A percentile compares a stretch with the other conserved stretches of the same genome.
phyloP scores from a whole-genome alignment of 305 asterid genomes.

The Fraxinus sp. region DNA sequence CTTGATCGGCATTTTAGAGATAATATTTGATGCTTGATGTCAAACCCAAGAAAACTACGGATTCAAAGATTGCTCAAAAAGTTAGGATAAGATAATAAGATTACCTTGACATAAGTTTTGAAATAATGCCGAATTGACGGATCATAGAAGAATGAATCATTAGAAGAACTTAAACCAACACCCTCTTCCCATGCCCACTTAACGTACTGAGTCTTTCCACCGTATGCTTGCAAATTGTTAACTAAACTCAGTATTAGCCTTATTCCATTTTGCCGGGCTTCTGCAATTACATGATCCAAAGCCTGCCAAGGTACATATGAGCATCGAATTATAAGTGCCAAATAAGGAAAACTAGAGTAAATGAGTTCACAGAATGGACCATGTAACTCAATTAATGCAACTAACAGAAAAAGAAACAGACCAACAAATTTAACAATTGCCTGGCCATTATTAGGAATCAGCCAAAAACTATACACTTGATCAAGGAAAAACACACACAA shows the following conservation, averaged over 20 bases:
- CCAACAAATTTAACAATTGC: not conserved
- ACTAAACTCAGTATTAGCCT: conserved; percentile 50
- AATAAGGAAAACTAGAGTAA: conserved; percentile 6
- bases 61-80: conserved; percentile 4
- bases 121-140: conserved; percentile 89
- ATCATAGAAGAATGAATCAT: conserved; percentile 97
- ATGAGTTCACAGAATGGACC: conserved; percentile 11
- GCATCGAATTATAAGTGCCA: conserved; percentile 19
- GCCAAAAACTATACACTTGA: conserved; percentile 17
- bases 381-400: not conserved
- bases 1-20: not conserved
- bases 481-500: conserved; percentile 8
- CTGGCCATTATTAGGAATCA: conserved; percentile 1
- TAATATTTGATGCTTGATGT: not conserved
- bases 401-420: conserved; percentile 4
- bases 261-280: conserved; percentile 56
- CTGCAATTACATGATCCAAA: conserved; percentile 54
- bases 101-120: conserved; percentile 89
- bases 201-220: conserved; percentile 57
- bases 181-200: conserved; percentile 68
- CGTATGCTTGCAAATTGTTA: conserved; percentile 53
- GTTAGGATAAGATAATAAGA: not conserved
- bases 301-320: conserved; percentile 33
- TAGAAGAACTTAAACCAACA: conserved; percentile 52
- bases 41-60: not conserved